Percentiles rank a stretch among this genome's conserved stretches.
Conservation (phyloP, 768 basidiomycete species). For the Panus rudis region DNA sequence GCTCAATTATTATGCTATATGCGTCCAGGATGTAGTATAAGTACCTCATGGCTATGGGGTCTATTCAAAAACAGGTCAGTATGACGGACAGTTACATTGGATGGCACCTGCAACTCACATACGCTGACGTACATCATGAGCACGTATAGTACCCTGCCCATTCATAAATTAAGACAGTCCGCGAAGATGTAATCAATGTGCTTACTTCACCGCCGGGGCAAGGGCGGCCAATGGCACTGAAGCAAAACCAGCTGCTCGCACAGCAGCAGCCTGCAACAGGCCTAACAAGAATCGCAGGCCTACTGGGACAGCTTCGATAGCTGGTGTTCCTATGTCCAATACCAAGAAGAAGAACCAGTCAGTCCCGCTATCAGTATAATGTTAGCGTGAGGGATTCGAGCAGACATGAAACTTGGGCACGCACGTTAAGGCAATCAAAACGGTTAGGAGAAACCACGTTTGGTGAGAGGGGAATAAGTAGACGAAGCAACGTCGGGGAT, state of each 20-base stretch:
- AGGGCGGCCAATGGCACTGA: conserved; percentile 67
- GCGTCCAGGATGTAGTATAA: no score
- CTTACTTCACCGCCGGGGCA: conserved; percentile 86
- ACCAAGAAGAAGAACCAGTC: conserved; percentile 92
- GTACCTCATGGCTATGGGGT: conserved; percentile 80
- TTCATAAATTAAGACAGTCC: background rate
- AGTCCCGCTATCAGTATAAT: conserved; percentile 39
- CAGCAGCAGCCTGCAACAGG: conserved; percentile 71
- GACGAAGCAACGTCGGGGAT: conserved; percentile 87
- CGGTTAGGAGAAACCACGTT: conserved; percentile 79
- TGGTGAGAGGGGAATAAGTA: conserved; percentile 91
- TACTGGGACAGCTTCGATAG: conserved; percentile 59
- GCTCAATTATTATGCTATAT: no score
- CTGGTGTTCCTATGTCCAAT: conserved; percentile 75
- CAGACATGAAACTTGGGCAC: conserved; percentile 18
- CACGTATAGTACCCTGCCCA: conserved; percentile 70
- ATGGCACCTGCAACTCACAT: conserved; percentile 40
- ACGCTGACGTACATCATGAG: conserved; percentile 93
- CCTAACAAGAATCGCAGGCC: conserved; percentile 68
- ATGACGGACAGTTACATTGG: background rate
- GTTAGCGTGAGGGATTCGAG: background rate
- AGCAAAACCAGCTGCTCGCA: conserved; percentile 82
- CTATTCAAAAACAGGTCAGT: conserved; percentile 26
- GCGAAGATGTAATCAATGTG: conserved; percentile 4
- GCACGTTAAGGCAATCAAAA: conserved; percentile 67